Base-by-base conservation (phyloP, 1,139 yeast genomes). In the Martiniozyma asiatica region DNA sequence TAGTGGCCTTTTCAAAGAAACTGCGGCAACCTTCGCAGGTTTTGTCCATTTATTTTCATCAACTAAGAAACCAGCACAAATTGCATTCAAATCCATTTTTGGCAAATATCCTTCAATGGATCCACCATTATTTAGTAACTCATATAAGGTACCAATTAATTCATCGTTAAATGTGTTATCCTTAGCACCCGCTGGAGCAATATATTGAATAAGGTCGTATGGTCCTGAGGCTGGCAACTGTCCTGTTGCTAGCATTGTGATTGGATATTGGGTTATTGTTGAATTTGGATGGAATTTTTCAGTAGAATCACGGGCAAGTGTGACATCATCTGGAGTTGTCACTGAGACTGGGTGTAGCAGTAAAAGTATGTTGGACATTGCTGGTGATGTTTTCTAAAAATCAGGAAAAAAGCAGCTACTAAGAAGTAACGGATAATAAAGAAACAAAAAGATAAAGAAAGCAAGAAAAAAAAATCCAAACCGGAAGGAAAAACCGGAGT, bases 321-420 rank as follows among this genome's bases (percentile, higher is more conserved):
- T 65, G 15, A 75, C 72, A 24, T 52, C 37, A 14, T 54, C 59
- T 21, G 74, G 76, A 26, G 71, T 66, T 0, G 81, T 69, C 5
- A 80, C 85, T 32, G 73, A 67, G 5, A 81, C 73, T 9, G 92
- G 89, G 44, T 79, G 87, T 31, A 80, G 63, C 32, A 80, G 59
- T 26, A 79, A 56, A 32, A 77, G 53, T 19, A 47, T 39, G 22
- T 33, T 27, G n/a, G n/a, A n/a, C n/a, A n/a, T n/a, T n/a, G n/a
- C n/a, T n/a, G n/a, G n/a, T n/a, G n/a, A n/a, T n/a, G n/a, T n/a
- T n/a, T n/a, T n/a, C n/a, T n/a, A n/a, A n/a, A n/a, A n/a, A n/a
- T n/a, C n/a, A n/a, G n/a, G n/a, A n/a, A n/a, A n/a, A n/a, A n/a
- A n/a, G n/a, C n/a, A n/a, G n/a, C n/a, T n/a, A n/a, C n/a, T n/a